phyloP scores from a whole-genome alignment of 1,284 basidiomycete species.

The Ustilago trichophora region DNA sequence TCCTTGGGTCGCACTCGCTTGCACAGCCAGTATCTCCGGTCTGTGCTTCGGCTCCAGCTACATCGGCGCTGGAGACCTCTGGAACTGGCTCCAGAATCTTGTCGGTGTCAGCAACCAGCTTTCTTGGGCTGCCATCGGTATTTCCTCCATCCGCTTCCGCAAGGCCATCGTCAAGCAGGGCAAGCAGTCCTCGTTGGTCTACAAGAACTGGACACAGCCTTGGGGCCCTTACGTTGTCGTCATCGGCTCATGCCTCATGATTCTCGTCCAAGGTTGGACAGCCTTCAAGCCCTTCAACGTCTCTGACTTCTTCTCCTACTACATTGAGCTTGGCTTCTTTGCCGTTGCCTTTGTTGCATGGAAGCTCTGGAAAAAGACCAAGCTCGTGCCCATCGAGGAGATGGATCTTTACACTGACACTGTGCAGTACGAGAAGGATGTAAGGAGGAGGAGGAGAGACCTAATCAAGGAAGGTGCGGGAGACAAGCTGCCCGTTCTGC shows the following conservation, averaged over 20 bases:
- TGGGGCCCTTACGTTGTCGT: slow-evolving; percentile 58
- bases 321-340: slow-evolving; percentile 65
- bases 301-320: slow-evolving; percentile 68
- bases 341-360: slow-evolving; percentile 29
- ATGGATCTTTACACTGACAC: slow-evolving; percentile 61
- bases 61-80: slow-evolving; percentile 71
- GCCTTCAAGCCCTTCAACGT: slow-evolving; percentile 45
- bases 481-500: slow-evolving; percentile 19
- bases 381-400: slow-evolving; percentile 44
- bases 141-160: slow-evolving; percentile 79
- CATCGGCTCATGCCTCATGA: slow-evolving; percentile 50
- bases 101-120: slow-evolving; percentile 76
- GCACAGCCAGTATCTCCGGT: slow-evolving; percentile 75
- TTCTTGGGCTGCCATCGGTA: slow-evolving; percentile 83
- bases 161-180: slow-evolving; percentile 74
- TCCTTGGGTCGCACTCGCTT: slow-evolving; percentile 76
- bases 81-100: slow-evolving; percentile 71
- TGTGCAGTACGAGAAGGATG: slow-evolving; percentile 30
- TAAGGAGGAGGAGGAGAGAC: slow-evolving; percentile 19
- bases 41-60: slow-evolving; percentile 73
- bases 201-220: slow-evolving; percentile 69
- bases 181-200: slow-evolving; percentile 65
- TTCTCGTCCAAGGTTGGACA: slow-evolving; percentile 63
- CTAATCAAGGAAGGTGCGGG: slow-evolving; percentile 19
- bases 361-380: slow-evolving; percentile 49